phyloP scores from a whole-genome alignment of 108 stramenopile species.

The Chaetoceros muelleri region DNA sequence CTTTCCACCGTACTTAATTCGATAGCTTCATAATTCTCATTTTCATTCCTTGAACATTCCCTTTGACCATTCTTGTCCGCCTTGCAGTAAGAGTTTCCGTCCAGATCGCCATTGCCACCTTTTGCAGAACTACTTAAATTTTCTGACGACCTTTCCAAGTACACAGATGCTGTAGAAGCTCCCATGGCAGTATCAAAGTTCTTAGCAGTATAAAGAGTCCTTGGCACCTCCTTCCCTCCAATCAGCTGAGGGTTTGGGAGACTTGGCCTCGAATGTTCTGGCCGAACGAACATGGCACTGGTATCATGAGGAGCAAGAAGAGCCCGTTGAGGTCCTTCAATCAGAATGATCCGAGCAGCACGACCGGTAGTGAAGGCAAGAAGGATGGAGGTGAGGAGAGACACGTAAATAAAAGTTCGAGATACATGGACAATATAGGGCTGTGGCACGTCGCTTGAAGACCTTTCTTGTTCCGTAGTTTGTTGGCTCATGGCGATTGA shows the following conservation, averaged over 20 bases:
- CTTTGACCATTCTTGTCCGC: conserved; percentile 11
- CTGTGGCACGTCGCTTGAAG: too few species aligned
- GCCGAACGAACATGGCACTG: background rate
- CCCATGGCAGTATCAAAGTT: conserved; percentile 27
- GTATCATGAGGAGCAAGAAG: background rate
- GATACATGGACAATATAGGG: conserved; percentile 20
- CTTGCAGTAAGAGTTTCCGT: background rate
- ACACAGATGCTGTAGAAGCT: conserved; percentile 13
- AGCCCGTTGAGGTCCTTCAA: background rate
- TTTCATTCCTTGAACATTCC: conserved; percentile 6
- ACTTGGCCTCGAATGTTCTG: conserved; percentile 2
- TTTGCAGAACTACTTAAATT: background rate
- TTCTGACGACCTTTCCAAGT: conserved; percentile 8
- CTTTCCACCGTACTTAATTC: background rate
- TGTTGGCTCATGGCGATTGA: too few species aligned
- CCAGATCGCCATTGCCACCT: background rate
- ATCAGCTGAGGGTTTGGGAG: conserved; percentile 16
- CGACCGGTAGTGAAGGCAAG: conserved; percentile 41
- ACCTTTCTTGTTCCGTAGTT: too few species aligned
- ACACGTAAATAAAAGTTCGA: conserved; percentile 24
- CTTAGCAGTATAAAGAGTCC: conserved; percentile 50
- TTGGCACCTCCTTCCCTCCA: conserved; percentile 36
- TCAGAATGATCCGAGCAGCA: conserved; percentile 26
- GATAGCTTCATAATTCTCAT: conserved; percentile 4
- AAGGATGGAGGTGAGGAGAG: conserved; percentile 18